These are phyloP conservation scores for Scolecobasidium constrictum DNA, from an alignment of 2,329 filamentous ascomycete genomes.

Conservation along the genomic window DNA sequence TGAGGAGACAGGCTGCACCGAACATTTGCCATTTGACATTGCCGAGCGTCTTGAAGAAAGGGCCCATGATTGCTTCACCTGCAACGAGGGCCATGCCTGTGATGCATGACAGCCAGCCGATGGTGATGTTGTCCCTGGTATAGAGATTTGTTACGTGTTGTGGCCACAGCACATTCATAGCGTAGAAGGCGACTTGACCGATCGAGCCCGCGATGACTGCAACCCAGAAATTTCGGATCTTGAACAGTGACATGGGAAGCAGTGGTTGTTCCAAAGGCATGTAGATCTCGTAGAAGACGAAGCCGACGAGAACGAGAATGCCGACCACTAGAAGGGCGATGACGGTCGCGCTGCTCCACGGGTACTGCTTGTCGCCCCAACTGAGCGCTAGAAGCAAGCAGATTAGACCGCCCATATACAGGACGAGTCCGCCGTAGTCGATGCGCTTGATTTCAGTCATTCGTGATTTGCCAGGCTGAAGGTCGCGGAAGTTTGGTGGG, in stretches of 20 bases:
- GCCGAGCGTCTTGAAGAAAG: background rate
- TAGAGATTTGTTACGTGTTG: background rate
- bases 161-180: background rate
- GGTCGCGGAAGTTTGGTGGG: background rate
- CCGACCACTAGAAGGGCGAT: background rate
- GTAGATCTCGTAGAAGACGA: background rate
- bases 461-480: background rate
- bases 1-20: background rate
- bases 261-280: background rate
- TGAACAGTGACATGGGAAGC: conserved; percentile 4
- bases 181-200: conserved; percentile 1
- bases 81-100: background rate
- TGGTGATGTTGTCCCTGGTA: background rate
- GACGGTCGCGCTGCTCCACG: background rate
- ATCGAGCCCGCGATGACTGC: conserved; percentile 1
- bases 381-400: conserved; percentile 2
- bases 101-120: background rate
- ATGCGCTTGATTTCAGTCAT: background rate
- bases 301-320: background rate
- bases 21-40: background rate
- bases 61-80: background rate
- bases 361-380: background rate
- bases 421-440: conserved; percentile 4
- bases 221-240: conserved; percentile 5
- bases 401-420: conserved; percentile 1